Conservation (phyloP, 805 yeast species). For the Starmerella vitae region DNA sequence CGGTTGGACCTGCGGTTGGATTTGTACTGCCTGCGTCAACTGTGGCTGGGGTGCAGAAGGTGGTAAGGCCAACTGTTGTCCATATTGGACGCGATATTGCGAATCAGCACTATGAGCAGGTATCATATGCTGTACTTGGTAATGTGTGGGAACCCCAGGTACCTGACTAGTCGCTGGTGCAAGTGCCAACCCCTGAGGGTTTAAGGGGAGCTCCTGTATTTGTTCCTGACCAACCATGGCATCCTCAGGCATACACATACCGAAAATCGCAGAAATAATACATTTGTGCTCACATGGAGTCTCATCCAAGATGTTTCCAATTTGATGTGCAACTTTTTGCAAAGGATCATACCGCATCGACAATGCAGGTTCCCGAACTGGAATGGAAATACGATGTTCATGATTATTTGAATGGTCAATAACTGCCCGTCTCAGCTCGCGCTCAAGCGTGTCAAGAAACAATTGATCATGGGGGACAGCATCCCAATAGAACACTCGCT, state of each 20-base stretch:
- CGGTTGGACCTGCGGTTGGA: too few relatives aligned
- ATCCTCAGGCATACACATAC: not conserved
- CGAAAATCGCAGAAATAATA: constrained; percentile 8
- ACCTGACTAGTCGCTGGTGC: not conserved
- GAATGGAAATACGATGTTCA: constrained; percentile 42
- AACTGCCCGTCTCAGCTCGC: constrained; percentile 41
- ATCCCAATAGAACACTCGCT: constrained; percentile 93
- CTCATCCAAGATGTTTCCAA: constrained; percentile 20
- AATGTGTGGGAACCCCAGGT: not conserved
- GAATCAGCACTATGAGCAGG: too few relatives aligned
- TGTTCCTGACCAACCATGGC: too few relatives aligned
- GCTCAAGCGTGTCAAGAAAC: constrained; percentile 83
- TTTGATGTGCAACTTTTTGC: constrained; percentile 29
- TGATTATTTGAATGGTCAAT: constrained; percentile 9
- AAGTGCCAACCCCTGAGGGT: not conserved
- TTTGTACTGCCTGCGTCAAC: too few relatives aligned
- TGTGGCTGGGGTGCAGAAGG: too few relatives aligned
- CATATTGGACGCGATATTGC: too few relatives aligned
- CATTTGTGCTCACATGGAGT: constrained; percentile 13
- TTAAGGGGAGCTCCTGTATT: too few relatives aligned
- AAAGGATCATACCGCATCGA: constrained; percentile 51
- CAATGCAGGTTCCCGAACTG: constrained; percentile 64
- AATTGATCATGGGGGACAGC: constrained; percentile 87
- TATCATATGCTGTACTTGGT: not conserved
- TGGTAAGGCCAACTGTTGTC: too few relatives aligned